phyloP scores from a whole-genome alignment of 164 flowering plant genomes.

The Berberis vulgaris region DNA sequence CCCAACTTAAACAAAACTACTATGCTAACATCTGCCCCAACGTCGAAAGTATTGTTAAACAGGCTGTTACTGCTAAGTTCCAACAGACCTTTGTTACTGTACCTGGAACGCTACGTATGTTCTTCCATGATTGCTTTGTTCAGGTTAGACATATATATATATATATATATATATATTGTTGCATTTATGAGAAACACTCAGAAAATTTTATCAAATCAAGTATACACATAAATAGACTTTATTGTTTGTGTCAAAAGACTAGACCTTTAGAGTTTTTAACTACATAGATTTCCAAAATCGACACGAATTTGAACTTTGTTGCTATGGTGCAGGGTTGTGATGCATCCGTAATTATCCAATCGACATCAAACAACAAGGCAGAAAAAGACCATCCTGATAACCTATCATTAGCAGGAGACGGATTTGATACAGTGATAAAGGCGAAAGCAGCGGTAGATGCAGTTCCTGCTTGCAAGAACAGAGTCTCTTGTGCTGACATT shows the following conservation, averaged over 20 bases:
- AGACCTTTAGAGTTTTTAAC: neutral
- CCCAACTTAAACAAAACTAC: constrained; percentile 26
- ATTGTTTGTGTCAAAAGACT: neutral
- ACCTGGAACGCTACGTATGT: constrained; percentile 36
- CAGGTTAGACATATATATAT: constrained; percentile 13
- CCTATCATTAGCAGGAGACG: constrained; percentile 46
- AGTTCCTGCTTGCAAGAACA: constrained; percentile 28
- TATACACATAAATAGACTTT: too few relatives aligned
- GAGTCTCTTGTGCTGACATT: constrained; percentile 54
- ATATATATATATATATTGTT: neutral
- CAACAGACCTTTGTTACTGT: constrained; percentile 32
- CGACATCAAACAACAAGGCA: constrained; percentile 13
- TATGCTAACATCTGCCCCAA: constrained; percentile 27
- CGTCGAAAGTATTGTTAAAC: constrained; percentile 25
- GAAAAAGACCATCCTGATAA: constrained; percentile 42
- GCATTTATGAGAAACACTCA: neutral
- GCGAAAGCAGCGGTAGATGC: constrained; percentile 49
- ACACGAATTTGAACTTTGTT: neutral
- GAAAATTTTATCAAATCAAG: neutral
- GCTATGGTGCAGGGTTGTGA: constrained; percentile 32
- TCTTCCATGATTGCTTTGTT: constrained; percentile 39
- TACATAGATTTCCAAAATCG: neutral
- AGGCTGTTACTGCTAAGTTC: constrained; percentile 25
- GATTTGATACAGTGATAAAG: constrained; percentile 48
- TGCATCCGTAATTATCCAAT: constrained; percentile 30